phyloP scores from a whole-genome alignment of 352 stramenopile genomes.

The Phytopythium chamaehyphon region DNA sequence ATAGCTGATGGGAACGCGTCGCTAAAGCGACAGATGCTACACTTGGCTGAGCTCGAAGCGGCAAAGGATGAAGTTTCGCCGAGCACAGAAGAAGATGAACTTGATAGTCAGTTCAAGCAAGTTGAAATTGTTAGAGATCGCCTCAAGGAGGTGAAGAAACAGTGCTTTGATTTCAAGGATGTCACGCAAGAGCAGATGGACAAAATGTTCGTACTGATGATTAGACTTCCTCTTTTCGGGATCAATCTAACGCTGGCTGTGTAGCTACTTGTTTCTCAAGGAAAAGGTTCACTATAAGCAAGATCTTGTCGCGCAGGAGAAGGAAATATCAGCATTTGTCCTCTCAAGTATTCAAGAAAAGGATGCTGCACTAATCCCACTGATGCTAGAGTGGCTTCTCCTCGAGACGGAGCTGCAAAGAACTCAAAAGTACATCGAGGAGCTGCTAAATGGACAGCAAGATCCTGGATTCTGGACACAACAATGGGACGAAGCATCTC shows the following conservation, averaged over 20 bases:
- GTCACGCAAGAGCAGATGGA: constrained; percentile 56
- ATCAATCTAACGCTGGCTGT: too few species aligned
- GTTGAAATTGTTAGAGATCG: constrained; percentile 43
- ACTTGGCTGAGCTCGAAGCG: constrained; percentile 38
- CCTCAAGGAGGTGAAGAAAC: constrained; percentile 54
- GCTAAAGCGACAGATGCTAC: constrained; percentile 66
- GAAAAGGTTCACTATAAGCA: constrained; percentile 76
- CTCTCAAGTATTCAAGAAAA: constrained; percentile 53
- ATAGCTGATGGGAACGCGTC: constrained; percentile 53
- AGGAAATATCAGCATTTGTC: constrained; percentile 60
- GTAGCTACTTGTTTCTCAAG: constrained; percentile 74
- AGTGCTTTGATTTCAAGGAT: constrained; percentile 69
- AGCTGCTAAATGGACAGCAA: constrained; percentile 32
- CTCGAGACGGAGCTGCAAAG: constrained; percentile 65
- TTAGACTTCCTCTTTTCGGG: background rate
- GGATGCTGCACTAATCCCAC: constrained; percentile 48
- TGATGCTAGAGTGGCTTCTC: constrained; percentile 75
- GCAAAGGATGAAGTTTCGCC: constrained; percentile 12
- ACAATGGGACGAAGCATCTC: constrained; percentile 53
- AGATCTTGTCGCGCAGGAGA: constrained; percentile 63
- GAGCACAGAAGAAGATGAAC: constrained; percentile 31
- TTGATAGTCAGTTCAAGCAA: constrained; percentile 41
- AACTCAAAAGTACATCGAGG: constrained; percentile 63
- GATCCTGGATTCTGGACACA: constrained; percentile 60
- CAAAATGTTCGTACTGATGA: constrained; percentile 32